phyloP scores from a whole-genome alignment of 2,329 filamentous ascomycete species.

The Arthrobotrys entomopaga region DNA sequence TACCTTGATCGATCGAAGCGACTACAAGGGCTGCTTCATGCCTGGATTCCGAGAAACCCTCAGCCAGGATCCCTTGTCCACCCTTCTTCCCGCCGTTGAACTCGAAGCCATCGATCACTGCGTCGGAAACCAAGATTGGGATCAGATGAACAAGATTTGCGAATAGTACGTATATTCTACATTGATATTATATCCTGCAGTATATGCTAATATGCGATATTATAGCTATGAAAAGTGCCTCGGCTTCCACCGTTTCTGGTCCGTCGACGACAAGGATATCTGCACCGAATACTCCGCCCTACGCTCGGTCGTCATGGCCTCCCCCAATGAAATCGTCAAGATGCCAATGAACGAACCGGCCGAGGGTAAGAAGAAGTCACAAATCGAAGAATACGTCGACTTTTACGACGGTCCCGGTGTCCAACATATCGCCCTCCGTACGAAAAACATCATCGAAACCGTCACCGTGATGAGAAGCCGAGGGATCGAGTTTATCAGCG shows the following conservation, averaged over 20 bases:
- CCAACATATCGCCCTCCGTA: conserved; percentile 91
- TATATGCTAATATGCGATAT: conserved; percentile 61
- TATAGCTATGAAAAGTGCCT: conserved; percentile 86
- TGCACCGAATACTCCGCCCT: conserved; percentile 91
- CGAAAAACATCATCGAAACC: conserved; percentile 78
- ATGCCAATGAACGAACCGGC: conserved; percentile 99
- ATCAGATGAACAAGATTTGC: conserved; percentile 78
- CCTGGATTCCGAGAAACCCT: conserved; percentile 77
- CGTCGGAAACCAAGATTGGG: conserved; percentile 96
- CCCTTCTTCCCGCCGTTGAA: conserved; percentile 58
- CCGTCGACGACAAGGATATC: conserved; percentile 91
- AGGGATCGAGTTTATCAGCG: conserved; percentile 91
- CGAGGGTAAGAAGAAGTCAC: conserved; percentile 84
- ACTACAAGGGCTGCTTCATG: conserved; percentile 80
- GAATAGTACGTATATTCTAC: conserved; percentile 65
- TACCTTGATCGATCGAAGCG: conserved; percentile 79
- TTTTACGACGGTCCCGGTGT: conserved; percentile 92
- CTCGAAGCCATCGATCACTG: conserved; percentile 90
- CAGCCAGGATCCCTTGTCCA: conserved; percentile 64
- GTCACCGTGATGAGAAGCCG: conserved; percentile 83
- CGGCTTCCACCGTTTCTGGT: conserved; percentile 97
- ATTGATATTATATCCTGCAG: background rate
- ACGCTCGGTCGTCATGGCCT: conserved; percentile 89
- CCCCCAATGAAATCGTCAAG: conserved; percentile 85
- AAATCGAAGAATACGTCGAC: conserved; percentile 92